Evolutionary conservation across 495 filamentous ascomycete species (phyloP).

Genomic region (Podospora fimiseda): DNA sequence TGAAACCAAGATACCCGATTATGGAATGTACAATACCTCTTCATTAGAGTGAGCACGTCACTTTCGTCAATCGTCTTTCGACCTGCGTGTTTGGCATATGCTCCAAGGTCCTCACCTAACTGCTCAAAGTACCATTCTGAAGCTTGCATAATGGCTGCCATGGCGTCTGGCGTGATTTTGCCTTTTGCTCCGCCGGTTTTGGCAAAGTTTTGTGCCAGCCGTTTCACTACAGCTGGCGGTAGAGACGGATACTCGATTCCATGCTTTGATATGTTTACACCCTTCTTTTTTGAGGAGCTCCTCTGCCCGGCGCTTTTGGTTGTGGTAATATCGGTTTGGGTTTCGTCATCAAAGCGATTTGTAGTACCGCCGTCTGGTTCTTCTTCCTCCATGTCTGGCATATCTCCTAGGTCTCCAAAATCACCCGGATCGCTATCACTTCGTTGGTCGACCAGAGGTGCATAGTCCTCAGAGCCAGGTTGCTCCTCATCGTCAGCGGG

Average conservation of each 20-base stretch:
- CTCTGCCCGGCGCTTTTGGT: slow-evolving; percentile 22
- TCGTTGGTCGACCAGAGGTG: slow-evolving; percentile 14
- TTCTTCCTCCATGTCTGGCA: slow-evolving; percentile 17
- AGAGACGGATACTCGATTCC: slow-evolving; percentile 72
- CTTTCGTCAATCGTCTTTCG: slow-evolving; percentile 80
- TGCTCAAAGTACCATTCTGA: slow-evolving; percentile 89
- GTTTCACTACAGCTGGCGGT: slow-evolving; percentile 63
- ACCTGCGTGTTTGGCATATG: slow-evolving; percentile 74
- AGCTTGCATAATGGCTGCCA: slow-evolving; percentile 68
- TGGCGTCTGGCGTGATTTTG: slow-evolving; percentile 63
- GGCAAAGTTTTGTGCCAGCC: slow-evolving; percentile 64
- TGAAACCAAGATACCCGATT: slow-evolving; percentile 21
- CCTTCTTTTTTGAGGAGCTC: slow-evolving; percentile 35
- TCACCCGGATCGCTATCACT: slow-evolving; percentile 23
- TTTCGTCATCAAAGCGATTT: not conserved
- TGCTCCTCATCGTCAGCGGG: slow-evolving; percentile 8
- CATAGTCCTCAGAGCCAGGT: slow-evolving; percentile 17
- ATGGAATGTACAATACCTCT: slow-evolving; percentile 53
- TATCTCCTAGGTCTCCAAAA: slow-evolving; percentile 10
- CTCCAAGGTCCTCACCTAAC: slow-evolving; percentile 66
- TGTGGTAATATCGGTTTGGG: not conserved
- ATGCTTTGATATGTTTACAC: slow-evolving; percentile 59
- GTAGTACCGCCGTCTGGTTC: slow-evolving; percentile 14
- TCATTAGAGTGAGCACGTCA: slow-evolving; percentile 75
- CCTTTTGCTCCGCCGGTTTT: slow-evolving; percentile 55